A percentile compares a stretch with the other conserved stretches of the same genome.
phyloP scores from a whole-genome alignment of 2,329 filamentous ascomycete genomes.

The Colletotrichum plurivorum region DNA sequence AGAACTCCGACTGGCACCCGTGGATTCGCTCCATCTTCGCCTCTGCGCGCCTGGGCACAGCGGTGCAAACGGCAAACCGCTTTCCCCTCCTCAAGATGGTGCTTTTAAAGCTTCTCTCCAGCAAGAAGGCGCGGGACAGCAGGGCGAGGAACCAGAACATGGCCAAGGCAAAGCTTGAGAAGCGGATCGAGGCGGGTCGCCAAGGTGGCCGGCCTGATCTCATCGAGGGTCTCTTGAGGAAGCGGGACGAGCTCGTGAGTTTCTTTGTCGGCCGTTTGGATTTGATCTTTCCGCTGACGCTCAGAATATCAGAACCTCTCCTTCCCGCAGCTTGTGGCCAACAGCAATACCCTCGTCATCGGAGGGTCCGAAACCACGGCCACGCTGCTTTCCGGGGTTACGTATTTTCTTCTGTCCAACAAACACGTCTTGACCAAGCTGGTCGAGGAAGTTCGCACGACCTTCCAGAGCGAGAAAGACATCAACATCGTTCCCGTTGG shows the following conservation, averaged over 20 bases:
- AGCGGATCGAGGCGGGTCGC: conserved; percentile 33
- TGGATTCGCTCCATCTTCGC: conserved; percentile 22
- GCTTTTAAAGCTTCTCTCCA: conserved; percentile 5
- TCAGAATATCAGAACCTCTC: conserved; percentile 40
- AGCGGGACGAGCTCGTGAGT: conserved; percentile 31
- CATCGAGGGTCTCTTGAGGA: conserved; percentile 39
- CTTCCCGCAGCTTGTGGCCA: conserved; percentile 42
- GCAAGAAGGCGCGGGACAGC: background rate
- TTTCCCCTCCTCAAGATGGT: conserved; percentile 6
- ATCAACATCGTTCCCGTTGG: conserved; percentile 51
- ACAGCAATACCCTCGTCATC: conserved; percentile 43
- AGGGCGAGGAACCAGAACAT: background rate
- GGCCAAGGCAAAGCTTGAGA: conserved; percentile 21
- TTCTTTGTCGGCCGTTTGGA: background rate
- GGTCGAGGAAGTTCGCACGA: conserved; percentile 53
- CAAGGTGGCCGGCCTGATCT: conserved; percentile 38
- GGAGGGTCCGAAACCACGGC: conserved; percentile 61
- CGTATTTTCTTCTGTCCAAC: conserved; percentile 54
- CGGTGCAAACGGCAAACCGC: background rate
- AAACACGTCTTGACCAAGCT: conserved; percentile 46
- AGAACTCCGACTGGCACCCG: conserved; percentile 35
- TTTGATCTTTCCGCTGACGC: background rate
- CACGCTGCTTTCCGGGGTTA: conserved; percentile 55
- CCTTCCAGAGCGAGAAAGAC: conserved; percentile 52
- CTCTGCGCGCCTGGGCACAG: background rate